Percentiles rank a stretch among this genome's conserved stretches.
phyloP scores from a whole-genome alignment of 2,329 filamentous ascomycete species.

The Biscogniauxia marginata region DNA sequence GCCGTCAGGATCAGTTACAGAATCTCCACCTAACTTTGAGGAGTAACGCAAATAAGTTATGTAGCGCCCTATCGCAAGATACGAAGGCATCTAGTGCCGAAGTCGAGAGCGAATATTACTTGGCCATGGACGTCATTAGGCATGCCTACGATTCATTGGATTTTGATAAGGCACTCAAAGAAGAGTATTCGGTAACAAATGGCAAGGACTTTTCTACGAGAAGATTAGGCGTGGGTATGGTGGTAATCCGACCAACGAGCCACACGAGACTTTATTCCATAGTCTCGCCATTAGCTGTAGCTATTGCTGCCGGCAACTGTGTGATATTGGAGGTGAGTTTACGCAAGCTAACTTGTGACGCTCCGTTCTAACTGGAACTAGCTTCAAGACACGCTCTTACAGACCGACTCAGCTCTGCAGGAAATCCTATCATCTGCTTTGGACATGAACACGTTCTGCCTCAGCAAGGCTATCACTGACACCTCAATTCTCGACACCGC shows the following conservation, averaged over 20 bases:
- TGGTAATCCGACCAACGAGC: slow-evolving; percentile 32
- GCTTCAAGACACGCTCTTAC: slow-evolving; percentile 23
- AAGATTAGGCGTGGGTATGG: slow-evolving; percentile 27
- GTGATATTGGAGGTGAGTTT: slow-evolving; percentile 32
- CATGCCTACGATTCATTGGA: slow-evolving; percentile 31
- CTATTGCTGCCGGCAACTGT: slow-evolving; percentile 38
- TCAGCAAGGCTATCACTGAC: slow-evolving; percentile 20
- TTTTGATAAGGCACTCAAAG: slow-evolving; percentile 24
- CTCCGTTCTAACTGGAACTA: slow-evolving; percentile 1
- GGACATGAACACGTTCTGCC: slow-evolving; percentile 27
- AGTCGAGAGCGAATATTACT: slow-evolving; percentile 31
- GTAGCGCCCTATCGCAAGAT: slow-evolving; percentile 33
- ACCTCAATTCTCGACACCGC: slow-evolving; percentile 14
- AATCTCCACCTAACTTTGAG: slow-evolving; percentile 34
- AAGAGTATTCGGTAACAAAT: slow-evolving; percentile 32
- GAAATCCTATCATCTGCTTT: slow-evolving; percentile 22
- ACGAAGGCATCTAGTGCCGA: slow-evolving; percentile 32
- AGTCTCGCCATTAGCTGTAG: slow-evolving; percentile 32
- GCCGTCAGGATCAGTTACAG: slow-evolving; percentile 39
- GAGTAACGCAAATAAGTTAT: slow-evolving; percentile 28
- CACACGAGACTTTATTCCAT: slow-evolving; percentile 34
- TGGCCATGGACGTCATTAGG: slow-evolving; percentile 31
- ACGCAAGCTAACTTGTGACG: background rate
- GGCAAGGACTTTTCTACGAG: slow-evolving; percentile 24
- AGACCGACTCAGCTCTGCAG: slow-evolving; percentile 23